phyloP scores from a whole-genome alignment of 1,284 basidiomycete species.

The Trametes pubescens region DNA sequence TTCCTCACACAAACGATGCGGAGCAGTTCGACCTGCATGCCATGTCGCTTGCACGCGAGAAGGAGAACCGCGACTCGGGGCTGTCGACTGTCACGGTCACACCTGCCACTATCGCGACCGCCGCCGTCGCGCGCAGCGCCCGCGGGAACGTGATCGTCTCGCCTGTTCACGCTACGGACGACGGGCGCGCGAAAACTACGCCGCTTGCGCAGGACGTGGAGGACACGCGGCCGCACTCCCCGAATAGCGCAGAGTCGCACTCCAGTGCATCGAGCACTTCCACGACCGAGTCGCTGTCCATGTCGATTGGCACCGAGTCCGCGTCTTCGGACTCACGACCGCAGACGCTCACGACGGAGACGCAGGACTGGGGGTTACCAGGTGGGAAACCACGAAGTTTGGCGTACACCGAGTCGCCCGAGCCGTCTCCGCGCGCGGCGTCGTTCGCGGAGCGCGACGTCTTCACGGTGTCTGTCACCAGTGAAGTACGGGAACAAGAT shows the following conservation, averaged over 20 bases:
- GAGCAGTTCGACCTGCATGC: constrained; percentile 30
- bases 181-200: constrained; percentile 22
- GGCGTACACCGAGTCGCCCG: constrained; percentile 40
- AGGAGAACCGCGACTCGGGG: constrained; percentile 45
- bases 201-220: constrained; percentile 23
- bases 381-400: constrained; percentile 26
- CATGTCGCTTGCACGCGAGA: constrained; percentile 36
- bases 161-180: constrained; percentile 29
- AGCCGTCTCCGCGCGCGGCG: constrained; percentile 37
- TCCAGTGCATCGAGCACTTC: constrained; percentile 40
- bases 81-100: constrained; percentile 46
- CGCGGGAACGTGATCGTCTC: constrained; percentile 41
- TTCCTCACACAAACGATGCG: constrained; percentile 21
- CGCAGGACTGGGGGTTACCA: constrained; percentile 33
- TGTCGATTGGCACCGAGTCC: constrained; percentile 32
- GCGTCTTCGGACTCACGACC: constrained; percentile 35
- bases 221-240: constrained; percentile 37
- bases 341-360: constrained; percentile 32
- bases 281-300: constrained; percentile 30
- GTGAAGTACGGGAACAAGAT: constrained; percentile 25
- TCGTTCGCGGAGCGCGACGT: constrained; percentile 36
- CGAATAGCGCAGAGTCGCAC: constrained; percentile 40
- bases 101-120: constrained; percentile 43
- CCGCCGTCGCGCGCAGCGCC: constrained; percentile 40
- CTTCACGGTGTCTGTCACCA: constrained; percentile 31